Percentiles rank a stretch among this genome's conserved stretches.
phyloP scores from a whole-genome alignment of 208 protist species.

The Endotrypanum monterogeii region DNA sequence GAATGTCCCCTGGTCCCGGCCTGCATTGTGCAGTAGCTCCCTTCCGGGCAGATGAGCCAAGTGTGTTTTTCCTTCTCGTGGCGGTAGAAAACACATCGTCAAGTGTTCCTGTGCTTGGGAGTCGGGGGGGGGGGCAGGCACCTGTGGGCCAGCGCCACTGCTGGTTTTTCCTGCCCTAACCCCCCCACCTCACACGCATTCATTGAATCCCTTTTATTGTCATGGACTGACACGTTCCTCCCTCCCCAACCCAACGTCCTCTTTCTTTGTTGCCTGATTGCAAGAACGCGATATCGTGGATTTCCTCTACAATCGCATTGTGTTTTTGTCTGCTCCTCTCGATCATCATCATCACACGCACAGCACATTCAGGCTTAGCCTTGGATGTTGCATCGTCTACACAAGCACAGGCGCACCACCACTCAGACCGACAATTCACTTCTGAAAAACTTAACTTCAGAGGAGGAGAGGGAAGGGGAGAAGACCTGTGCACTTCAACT shows the following conservation, averaged over 20 bases:
- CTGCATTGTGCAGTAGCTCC: neutral
- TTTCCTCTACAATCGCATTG: neutral
- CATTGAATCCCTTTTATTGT: neutral
- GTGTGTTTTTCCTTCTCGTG: neutral
- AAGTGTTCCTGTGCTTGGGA: no score
- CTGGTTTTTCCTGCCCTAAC: neutral
- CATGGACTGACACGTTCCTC: no score
- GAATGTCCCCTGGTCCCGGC: neutral
- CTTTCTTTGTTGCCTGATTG: no score
- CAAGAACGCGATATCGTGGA: neutral
- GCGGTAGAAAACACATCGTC: no score
- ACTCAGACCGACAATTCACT: neutral
- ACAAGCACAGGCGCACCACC: neutral
- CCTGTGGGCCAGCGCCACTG: neutral
- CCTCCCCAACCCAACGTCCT: no score
- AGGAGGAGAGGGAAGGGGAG: no score
- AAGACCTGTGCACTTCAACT: neutral
- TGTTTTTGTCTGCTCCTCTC: neutral
- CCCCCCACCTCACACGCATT: neutral
- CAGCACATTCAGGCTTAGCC: neutral
- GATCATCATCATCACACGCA: neutral
- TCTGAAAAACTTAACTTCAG: neutral
- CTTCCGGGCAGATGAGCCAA: neutral
- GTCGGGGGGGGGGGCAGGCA: no score
- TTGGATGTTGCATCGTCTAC: neutral